phyloP scores from a whole-genome alignment of 1,284 basidiomycete species.

The Polyporus tsugae region DNA sequence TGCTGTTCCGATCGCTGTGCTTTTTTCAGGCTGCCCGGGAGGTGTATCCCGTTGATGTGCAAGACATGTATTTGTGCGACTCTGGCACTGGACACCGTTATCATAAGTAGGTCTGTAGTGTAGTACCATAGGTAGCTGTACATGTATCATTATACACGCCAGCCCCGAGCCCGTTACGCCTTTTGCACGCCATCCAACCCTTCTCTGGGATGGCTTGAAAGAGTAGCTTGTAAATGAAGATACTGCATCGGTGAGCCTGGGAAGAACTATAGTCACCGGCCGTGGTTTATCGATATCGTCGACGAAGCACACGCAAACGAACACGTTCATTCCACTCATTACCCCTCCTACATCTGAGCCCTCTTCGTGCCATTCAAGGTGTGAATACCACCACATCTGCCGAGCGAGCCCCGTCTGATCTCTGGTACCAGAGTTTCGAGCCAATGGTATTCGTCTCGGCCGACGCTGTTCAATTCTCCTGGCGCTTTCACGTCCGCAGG shows the following conservation, averaged over 20 bases:
- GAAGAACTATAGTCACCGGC: too few species aligned
- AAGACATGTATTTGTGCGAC: background rate
- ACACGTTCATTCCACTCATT: background rate
- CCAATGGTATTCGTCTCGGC: background rate
- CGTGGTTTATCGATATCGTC: too few species aligned
- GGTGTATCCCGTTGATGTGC: background rate
- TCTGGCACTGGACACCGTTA: background rate
- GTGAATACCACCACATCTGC: too few species aligned
- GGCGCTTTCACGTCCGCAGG: too few species aligned
- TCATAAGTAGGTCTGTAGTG: background rate
- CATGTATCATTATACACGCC: slow-evolving; percentile 3
- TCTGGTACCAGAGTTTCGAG: background rate
- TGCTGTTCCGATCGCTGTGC: background rate
- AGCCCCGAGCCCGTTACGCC: background rate
- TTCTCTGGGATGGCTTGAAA: background rate
- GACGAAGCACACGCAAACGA: background rate
- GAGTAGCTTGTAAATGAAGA: background rate
- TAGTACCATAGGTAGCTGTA: background rate
- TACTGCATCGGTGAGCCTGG: background rate
- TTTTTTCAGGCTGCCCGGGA: slow-evolving; percentile 3
- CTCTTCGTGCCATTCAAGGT: background rate
- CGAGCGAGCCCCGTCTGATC: too few species aligned
- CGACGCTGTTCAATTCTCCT: too few species aligned
- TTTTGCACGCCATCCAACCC: too few species aligned
- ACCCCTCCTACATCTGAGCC: background rate